phyloP scores from a whole-genome alignment of 306 rosid species.

The Cercis canadensis region DNA sequence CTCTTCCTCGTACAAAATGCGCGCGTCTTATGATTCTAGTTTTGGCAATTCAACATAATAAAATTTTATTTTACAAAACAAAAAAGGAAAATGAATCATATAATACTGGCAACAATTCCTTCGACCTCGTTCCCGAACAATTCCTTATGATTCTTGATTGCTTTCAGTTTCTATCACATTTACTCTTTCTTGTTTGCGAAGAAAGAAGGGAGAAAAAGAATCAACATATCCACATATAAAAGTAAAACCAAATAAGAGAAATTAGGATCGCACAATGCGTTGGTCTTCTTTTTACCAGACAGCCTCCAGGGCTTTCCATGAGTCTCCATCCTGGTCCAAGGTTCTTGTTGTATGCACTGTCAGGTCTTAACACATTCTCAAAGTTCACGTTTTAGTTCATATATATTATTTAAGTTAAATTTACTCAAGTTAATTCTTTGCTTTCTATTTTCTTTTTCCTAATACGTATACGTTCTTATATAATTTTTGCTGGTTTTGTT shows the following conservation, averaged over 20 bases:
- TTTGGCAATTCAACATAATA: too few species aligned
- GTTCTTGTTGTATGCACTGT: slow-evolving; percentile 71
- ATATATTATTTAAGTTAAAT: too few species aligned
- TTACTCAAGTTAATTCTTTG: neutral
- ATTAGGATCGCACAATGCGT: slow-evolving; percentile 39
- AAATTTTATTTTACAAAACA: too few species aligned
- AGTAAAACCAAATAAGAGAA: neutral
- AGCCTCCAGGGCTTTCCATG: slow-evolving; percentile 62
- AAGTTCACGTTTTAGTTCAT: neutral
- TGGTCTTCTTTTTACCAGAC: slow-evolving; percentile 59
- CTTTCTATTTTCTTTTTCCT: neutral
- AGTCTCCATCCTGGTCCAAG: slow-evolving; percentile 67
- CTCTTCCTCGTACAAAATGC: slow-evolving; percentile 5
- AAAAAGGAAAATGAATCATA: too few species aligned
- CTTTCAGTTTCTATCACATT: neutral
- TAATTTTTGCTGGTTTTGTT: too few species aligned
- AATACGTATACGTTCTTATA: too few species aligned
- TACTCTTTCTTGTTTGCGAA: slow-evolving; percentile 7
- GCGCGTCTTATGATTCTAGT: slow-evolving; percentile 10
- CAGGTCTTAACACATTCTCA: slow-evolving; percentile 53
- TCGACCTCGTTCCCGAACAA: too few species aligned
- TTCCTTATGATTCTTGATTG: too few species aligned
- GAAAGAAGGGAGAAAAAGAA: neutral
- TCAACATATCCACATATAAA: too few species aligned
- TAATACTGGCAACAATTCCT: too few species aligned